Conservation (phyloP, 2,329 filamentous ascomycete genomes). For the Zalaria sp. region DNA sequence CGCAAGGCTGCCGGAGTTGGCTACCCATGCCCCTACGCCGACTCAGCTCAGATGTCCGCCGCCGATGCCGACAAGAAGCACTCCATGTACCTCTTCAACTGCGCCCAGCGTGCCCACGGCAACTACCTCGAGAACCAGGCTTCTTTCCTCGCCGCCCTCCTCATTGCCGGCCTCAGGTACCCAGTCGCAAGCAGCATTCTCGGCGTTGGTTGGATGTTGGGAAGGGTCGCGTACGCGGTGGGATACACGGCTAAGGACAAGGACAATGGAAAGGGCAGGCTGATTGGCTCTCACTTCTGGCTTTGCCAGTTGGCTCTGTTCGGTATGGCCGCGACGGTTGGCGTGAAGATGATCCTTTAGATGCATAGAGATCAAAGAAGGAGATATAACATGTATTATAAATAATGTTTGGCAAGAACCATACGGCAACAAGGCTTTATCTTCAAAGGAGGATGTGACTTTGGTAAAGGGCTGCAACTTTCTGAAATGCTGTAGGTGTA, state of each 20-base stretch:
- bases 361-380: too few relatives aligned
- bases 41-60: constrained; percentile 35
- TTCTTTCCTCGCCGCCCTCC: constrained; percentile 34
- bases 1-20: constrained; percentile 39
- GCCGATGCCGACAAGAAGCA: constrained; percentile 24
- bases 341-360: too few relatives aligned
- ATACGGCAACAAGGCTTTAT: too few relatives aligned
- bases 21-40: constrained; percentile 47
- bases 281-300: constrained; percentile 21
- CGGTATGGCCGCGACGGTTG: constrained; percentile 8
- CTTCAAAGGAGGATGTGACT: too few relatives aligned
- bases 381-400: too few relatives aligned
- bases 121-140: constrained; percentile 47
- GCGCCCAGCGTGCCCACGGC: constrained; percentile 37
- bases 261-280: constrained; percentile 29
- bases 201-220: constrained; percentile 36
- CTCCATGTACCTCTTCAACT: constrained; percentile 32
- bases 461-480: too few relatives aligned
- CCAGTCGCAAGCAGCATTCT: constrained; percentile 32
- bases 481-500: too few relatives aligned
- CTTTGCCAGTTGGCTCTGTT: constrained; percentile 15
- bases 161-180: constrained; percentile 41
- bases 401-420: too few relatives aligned
- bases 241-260: constrained; percentile 28
- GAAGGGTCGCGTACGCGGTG: constrained; percentile 32